These are phyloP conservation scores for Clonostachys sp. DNA, from an alignment of 2,329 filamentous ascomycete genomes.

Conservation along the genomic window DNA sequence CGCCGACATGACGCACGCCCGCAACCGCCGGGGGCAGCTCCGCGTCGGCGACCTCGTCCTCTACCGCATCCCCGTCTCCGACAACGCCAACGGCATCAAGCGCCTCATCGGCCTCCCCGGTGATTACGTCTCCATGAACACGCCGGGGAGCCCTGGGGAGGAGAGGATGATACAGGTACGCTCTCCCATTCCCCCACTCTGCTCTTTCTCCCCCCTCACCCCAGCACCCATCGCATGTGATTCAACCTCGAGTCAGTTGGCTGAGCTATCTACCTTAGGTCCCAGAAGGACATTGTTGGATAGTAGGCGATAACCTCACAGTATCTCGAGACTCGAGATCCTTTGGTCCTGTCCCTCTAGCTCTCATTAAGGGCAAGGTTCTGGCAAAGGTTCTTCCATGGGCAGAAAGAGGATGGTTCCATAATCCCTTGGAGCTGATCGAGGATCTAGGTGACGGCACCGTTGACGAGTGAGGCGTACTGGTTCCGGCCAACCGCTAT, in stretches of 20 bases:
- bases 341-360: slow-evolving; percentile 84
- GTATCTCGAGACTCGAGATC: slow-evolving; percentile 82
- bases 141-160: slow-evolving; percentile 42
- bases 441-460: slow-evolving; percentile 1
- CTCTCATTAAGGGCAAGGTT: slow-evolving; percentile 78
- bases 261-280: slow-evolving; percentile 51
- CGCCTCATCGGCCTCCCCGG: slow-evolving; percentile 72
- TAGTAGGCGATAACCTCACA: slow-evolving; percentile 82
- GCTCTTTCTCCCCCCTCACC: too few species aligned
- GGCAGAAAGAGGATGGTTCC: slow-evolving; percentile 45
- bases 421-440: slow-evolving; percentile 32
- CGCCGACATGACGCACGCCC: slow-evolving; percentile 61
- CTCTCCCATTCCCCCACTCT: neutral
- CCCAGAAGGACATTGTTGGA: slow-evolving; percentile 86
- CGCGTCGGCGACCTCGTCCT: slow-evolving; percentile 80
- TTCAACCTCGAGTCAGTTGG: neutral
- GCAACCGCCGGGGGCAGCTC: slow-evolving; percentile 63
- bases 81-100: slow-evolving; percentile 63
- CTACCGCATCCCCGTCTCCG: slow-evolving; percentile 69
- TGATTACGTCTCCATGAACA: slow-evolving; percentile 67
- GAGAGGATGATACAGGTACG: slow-evolving; percentile 62
- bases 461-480: too few species aligned
- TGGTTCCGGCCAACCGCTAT: too few species aligned
- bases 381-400: slow-evolving; percentile 57
- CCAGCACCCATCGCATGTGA: neutral